Evolutionary conservation across 768 basidiomycete species (phyloP), one percentile per base, ranked within the genome.

Genomic region (Tylopilus balloui): DNA sequence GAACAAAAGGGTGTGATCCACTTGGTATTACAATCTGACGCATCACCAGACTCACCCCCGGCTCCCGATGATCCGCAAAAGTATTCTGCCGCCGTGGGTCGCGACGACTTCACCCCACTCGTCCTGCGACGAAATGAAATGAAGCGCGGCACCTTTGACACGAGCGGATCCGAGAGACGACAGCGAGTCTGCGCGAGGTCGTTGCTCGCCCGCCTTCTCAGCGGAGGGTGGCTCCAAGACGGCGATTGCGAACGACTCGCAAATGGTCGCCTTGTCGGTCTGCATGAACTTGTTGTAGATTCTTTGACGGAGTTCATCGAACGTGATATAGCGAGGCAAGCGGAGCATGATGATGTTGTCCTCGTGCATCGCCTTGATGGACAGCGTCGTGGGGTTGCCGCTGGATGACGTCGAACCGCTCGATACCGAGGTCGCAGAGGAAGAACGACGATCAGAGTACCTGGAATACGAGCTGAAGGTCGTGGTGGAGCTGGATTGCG

Each of bases 251-350:
- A 88, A 88, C 1, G 72, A 66, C 7, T 74, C 68, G 0, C 73
- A 73, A 20, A 88, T 75, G 12, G 73, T 70, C 36, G 81, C 55
- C 41, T 74, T 75, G 62, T 82, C 83, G 57, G 81, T 78, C 20
- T 74, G 71, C n/a, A 77, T 73, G 59, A 89, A 83, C 58, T 87
- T 88, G 47, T 83, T 78, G 52, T 77, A 76, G 21, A 90, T 69
- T 41, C 77, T 75, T 44, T 69, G 68, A 50, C 82, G 81, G 14
- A 88, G 57, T 38, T 81, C 79, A 15, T 64, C 57, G 47, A 81
- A 75, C n/a, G 74, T 37, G 50, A 72, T 70, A 35, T 71, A 67
- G 52, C 73, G 73, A 12, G 77, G 65, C 8, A 76, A 66, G 37
- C 83, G 81, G 43, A 89, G 73, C 51, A 85, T 67, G 58, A 89